Conservation (phyloP, 176 grass and related monocot genomes). For the Eleusine indica region DNA sequence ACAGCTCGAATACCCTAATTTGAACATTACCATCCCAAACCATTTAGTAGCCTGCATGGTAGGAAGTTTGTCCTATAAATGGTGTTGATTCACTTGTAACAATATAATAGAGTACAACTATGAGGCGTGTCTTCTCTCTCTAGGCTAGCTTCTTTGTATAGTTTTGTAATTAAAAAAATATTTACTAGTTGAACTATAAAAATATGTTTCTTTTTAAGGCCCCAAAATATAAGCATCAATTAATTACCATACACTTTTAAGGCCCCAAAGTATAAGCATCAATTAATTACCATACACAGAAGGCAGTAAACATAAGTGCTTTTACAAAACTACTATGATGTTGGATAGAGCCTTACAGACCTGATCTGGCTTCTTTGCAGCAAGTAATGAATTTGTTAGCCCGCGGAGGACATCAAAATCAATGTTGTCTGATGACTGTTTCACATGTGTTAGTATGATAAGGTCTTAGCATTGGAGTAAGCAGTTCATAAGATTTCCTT, state of each 20-base stretch:
- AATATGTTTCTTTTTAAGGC: not conserved
- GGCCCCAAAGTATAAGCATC: not conserved
- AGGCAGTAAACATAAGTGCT: not conserved
- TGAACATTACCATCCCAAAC: not conserved
- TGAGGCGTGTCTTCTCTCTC: constrained; percentile 13
- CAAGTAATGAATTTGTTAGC: constrained; percentile 87
- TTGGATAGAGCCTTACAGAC: constrained; percentile 38
- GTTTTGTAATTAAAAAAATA: not conserved
- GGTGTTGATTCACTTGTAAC: not conserved
- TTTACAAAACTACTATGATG: not conserved
- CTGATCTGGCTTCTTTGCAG: constrained; percentile 79
- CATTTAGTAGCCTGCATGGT: not conserved
- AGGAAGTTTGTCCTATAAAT: not conserved
- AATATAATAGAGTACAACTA: not conserved
- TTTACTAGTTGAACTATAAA: not conserved
- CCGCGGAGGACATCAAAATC: constrained; percentile 91
- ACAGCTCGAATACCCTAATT: not conserved
- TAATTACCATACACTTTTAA: not conserved
- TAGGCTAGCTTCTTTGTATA: not conserved
- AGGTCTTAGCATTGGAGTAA: constrained; percentile 28
- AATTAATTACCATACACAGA: not conserved
- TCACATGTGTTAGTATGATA: constrained; percentile 35
- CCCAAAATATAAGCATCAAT: not conserved
- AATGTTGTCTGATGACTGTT: constrained; percentile 69
- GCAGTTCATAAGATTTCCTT: constrained; percentile 29